phyloP scores from a whole-genome alignment of 345 rosid species.

The Schrenkiella parvula region DNA sequence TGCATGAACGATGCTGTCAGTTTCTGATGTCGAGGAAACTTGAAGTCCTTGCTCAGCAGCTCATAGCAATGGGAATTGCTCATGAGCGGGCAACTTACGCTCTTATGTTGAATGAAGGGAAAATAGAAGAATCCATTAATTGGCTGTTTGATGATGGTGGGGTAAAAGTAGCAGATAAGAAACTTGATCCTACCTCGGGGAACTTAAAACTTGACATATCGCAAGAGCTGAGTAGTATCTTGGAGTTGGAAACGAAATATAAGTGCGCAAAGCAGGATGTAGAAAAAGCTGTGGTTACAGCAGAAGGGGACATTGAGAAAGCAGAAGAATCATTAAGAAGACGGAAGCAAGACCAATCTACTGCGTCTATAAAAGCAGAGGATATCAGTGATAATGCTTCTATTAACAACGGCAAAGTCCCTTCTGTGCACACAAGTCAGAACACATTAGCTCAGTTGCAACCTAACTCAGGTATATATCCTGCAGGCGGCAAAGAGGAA shows the following conservation, averaged over 20 bases:
- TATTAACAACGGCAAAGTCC: conserved; percentile 30
- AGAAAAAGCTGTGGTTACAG: conserved; percentile 69
- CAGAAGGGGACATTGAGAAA: conserved; percentile 77
- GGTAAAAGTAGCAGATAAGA: conserved; percentile 56
- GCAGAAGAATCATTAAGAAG: conserved; percentile 55
- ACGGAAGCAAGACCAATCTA: conserved; percentile 53
- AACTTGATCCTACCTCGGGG: conserved; percentile 45
- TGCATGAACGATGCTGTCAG: conserved; percentile 74
- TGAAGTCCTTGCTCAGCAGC: conserved; percentile 76
- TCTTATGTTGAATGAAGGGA: conserved; percentile 84
- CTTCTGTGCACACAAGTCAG: conserved; percentile 34
- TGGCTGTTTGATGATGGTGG: conserved; percentile 71
- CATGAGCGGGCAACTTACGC: conserved; percentile 84
- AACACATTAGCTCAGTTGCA: conserved; percentile 43
- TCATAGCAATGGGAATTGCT: conserved; percentile 75
- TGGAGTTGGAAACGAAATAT: conserved; percentile 59
- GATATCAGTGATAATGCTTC: conserved; percentile 53
- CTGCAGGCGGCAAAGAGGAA: conserved; percentile 47
- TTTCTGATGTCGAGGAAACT: conserved; percentile 90
- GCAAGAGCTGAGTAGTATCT: conserved; percentile 68
- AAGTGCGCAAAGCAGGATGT: conserved; percentile 79
- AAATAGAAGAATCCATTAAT: conserved; percentile 70
- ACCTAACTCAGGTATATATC: conserved; percentile 38
- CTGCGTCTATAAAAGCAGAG: conserved; percentile 48
- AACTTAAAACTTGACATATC: conserved; percentile 79